These are phyloP conservation scores for Fagus sylvatica DNA, from an alignment of 306 rosid genomes.

Conservation along the genomic window DNA sequence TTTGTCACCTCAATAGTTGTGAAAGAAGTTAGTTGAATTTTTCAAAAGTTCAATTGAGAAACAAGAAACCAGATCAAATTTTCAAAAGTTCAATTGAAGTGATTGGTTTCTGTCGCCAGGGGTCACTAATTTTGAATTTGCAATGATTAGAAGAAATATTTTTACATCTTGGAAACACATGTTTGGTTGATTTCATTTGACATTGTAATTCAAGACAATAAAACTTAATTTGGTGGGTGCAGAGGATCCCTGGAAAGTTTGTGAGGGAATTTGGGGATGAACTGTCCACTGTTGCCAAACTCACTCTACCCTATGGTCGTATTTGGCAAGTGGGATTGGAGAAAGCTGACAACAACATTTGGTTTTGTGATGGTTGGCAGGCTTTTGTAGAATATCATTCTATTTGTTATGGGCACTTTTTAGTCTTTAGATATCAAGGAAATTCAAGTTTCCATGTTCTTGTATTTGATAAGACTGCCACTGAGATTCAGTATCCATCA, in stretches of 20 bases:
- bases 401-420: background rate
- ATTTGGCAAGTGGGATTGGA: conserved; percentile 28
- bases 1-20: too few relatives aligned
- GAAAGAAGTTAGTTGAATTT: too few relatives aligned
- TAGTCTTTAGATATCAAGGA: conserved; percentile 27
- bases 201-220: too few relatives aligned
- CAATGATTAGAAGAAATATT: too few relatives aligned
- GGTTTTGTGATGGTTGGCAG: conserved; percentile 15
- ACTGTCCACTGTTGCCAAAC: background rate
- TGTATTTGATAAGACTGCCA: conserved; percentile 12
- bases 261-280: conserved; percentile 6
- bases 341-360: background rate
- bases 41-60: too few relatives aligned
- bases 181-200: too few relatives aligned
- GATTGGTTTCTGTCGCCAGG: background rate
- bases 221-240: background rate
- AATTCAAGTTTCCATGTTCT: conserved; percentile 24
- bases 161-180: too few relatives aligned
- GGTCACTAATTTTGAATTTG: too few relatives aligned
- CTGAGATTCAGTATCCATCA: conserved; percentile 32
- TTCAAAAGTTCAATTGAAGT: background rate
- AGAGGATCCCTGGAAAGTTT: conserved; percentile 18
- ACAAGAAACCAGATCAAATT: too few relatives aligned
- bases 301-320: conserved; percentile 16
- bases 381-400: conserved; percentile 16